Evolutionary conservation across 192 early-diverging fungal genomes (phyloP).

Genomic region (Podila clonocystis): DNA sequence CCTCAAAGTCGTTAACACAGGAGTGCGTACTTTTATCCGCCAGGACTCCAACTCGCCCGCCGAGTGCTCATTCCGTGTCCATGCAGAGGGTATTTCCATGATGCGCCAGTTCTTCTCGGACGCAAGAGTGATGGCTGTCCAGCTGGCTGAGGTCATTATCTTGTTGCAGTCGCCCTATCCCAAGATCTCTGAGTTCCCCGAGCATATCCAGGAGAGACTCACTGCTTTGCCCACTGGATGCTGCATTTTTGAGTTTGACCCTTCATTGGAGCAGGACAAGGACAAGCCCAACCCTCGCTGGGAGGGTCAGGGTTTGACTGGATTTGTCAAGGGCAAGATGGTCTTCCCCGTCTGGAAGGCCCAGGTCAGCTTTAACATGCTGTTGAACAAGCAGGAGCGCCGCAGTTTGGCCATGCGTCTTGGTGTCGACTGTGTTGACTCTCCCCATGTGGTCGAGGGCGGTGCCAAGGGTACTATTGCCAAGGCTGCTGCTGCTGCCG

Average conservation of each 20-base stretch:
- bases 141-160: slow-evolving; percentile 30
- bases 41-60: slow-evolving; percentile 66
- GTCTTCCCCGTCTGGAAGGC: slow-evolving; percentile 80
- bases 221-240: slow-evolving; percentile 53
- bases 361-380: slow-evolving; percentile 74
- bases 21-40: slow-evolving; percentile 88
- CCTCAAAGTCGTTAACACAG: slow-evolving; percentile 91
- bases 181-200: slow-evolving; percentile 56
- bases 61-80: slow-evolving; percentile 72
- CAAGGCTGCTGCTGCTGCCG: slow-evolving; percentile 23
- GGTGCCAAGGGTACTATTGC: slow-evolving; percentile 37
- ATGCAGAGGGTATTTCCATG: slow-evolving; percentile 73
- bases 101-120: slow-evolving; percentile 54
- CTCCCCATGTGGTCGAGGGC: slow-evolving; percentile 46
- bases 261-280: slow-evolving; percentile 49
- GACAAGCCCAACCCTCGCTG: slow-evolving; percentile 45
- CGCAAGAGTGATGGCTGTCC: slow-evolving; percentile 35
- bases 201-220: slow-evolving; percentile 52
- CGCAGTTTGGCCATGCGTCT: slow-evolving; percentile 53
- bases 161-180: slow-evolving; percentile 52
- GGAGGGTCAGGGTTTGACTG: slow-evolving; percentile 48
- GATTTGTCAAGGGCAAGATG: slow-evolving; percentile 54
- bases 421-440: slow-evolving; percentile 46
- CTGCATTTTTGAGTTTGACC: slow-evolving; percentile 68
- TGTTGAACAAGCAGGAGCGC: slow-evolving; percentile 80